phyloP scores from a whole-genome alignment of 805 yeast species.

The Metschnikowia orientalis region DNA sequence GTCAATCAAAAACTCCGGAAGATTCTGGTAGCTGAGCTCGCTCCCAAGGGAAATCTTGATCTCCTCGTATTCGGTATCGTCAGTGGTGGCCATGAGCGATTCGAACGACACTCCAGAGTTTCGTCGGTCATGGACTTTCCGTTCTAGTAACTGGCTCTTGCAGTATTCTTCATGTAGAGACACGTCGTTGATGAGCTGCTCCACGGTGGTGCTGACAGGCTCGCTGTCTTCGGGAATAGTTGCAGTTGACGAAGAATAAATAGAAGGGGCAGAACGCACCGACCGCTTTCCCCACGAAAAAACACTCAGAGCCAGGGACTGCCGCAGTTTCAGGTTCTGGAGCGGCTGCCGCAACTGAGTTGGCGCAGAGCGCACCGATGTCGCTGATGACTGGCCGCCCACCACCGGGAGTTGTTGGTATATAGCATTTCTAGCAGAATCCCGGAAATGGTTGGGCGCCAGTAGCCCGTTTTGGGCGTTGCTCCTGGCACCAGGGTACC shows the following conservation, averaged over 20 bases:
- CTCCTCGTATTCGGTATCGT: constrained; percentile 24
- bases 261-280: constrained; percentile 41
- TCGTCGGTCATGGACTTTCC: constrained; percentile 4
- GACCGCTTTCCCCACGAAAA: constrained; percentile 35
- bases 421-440: constrained; percentile 41
- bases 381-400: constrained; percentile 22
- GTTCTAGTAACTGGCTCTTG: constrained; percentile 15
- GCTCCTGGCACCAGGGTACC: constrained; percentile 15
- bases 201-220: constrained; percentile 39
- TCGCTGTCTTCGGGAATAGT: constrained; percentile 44
- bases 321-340: constrained; percentile 23
- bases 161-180: constrained; percentile 33
- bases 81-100: constrained; percentile 3
- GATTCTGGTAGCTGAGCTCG: constrained; percentile 34
- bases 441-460: constrained; percentile 40
- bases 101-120: constrained; percentile 2
- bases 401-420: constrained; percentile 35
- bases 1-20: constrained; percentile 42
- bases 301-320: constrained; percentile 35
- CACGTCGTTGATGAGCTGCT: constrained; percentile 41
- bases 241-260: constrained; percentile 39
- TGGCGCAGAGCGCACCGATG: constrained; percentile 40
- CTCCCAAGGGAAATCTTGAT: constrained; percentile 39
- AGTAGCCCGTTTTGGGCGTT: constrained; percentile 14
- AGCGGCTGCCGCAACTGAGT: constrained; percentile 22